phyloP scores from a whole-genome alignment of 2,329 filamentous ascomycete genomes.

The Aureobasidium sp. region DNA sequence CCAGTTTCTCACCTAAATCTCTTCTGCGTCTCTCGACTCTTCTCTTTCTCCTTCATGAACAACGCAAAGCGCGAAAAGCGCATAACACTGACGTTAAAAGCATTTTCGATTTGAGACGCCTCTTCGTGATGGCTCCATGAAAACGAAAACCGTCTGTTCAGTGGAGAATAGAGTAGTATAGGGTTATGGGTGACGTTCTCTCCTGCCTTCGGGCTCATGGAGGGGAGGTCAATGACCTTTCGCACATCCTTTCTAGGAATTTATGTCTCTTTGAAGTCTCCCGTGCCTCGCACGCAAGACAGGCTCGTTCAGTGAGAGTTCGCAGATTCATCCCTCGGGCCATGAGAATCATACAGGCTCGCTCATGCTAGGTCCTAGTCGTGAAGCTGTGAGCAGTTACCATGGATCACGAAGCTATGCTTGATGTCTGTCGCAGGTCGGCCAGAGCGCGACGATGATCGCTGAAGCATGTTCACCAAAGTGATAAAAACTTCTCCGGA shows the following conservation, averaged over 20 bases:
- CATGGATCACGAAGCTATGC: background rate
- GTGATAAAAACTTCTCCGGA: background rate
- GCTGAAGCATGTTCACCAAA: background rate
- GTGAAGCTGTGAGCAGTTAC: background rate
- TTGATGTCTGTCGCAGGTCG: background rate
- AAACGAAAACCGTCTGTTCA: conserved; percentile 35
- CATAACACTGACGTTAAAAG: conserved; percentile 33
- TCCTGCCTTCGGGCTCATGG: conserved; percentile 23
- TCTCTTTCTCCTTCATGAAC: conserved; percentile 25
- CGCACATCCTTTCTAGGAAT: conserved; percentile 24
- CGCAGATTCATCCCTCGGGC: background rate
- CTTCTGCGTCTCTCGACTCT: conserved; percentile 15
- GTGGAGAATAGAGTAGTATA: conserved; percentile 30
- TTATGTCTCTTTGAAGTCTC: background rate
- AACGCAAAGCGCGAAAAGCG: conserved; percentile 27
- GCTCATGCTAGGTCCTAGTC: background rate
- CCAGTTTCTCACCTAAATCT: background rate
- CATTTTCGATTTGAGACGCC: conserved; percentile 35
- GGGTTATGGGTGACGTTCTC: conserved; percentile 34
- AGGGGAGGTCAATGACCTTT: conserved; percentile 34
- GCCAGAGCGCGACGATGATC: background rate
- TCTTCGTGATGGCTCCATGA: conserved; percentile 33
- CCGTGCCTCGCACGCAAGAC: background rate
- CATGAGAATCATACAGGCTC: background rate
- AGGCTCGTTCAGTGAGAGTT: background rate